Conservation (phyloP, 805 yeast species). For the Suhomyces sp. region DNA sequence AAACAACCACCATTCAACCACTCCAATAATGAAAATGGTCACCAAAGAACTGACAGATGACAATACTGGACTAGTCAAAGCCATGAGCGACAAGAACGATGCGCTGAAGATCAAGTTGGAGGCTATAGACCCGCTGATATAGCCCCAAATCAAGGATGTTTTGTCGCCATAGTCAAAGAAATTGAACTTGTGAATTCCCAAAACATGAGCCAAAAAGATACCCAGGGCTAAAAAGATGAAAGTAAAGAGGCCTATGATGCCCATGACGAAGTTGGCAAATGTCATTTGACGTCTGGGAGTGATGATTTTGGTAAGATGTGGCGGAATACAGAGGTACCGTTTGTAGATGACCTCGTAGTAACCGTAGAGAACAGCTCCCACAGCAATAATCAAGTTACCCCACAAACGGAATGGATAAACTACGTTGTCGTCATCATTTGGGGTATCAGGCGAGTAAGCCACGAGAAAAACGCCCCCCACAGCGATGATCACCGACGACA, state of each 20-base stretch:
- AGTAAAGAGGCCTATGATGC: slow-evolving; percentile 61
- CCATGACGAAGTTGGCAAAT: slow-evolving; percentile 75
- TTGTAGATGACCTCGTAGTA: slow-evolving; percentile 83
- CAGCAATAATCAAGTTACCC: slow-evolving; percentile 68
- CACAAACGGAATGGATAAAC: slow-evolving; percentile 56
- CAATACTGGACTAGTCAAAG: slow-evolving; percentile 80
- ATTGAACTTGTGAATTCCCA: slow-evolving; percentile 57
- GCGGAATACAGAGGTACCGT: slow-evolving; percentile 70
- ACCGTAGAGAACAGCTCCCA: slow-evolving; percentile 78
- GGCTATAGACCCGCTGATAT: slow-evolving; percentile 50
- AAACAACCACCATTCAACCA: slow-evolving; percentile 69
- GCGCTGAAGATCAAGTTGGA: slow-evolving; percentile 70
- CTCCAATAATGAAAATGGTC: slow-evolving; percentile 76
- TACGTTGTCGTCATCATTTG: slow-evolving; percentile 15
- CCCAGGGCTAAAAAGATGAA: slow-evolving; percentile 46
- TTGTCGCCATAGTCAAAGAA: slow-evolving; percentile 46
- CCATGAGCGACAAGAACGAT: slow-evolving; percentile 71
- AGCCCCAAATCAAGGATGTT: slow-evolving; percentile 39
- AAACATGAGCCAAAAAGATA: slow-evolving; percentile 47
- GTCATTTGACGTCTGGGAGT: slow-evolving; percentile 67
- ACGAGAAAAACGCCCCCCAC: slow-evolving; percentile 73
- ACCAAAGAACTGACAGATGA: slow-evolving; percentile 67
- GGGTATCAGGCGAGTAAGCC: slow-evolving; percentile 53
- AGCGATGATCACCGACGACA: slow-evolving; percentile 67
- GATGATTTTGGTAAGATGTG: slow-evolving; percentile 40